phyloP scores from a whole-genome alignment of 208 protist species.

The Leishmania mexicana region DNA sequence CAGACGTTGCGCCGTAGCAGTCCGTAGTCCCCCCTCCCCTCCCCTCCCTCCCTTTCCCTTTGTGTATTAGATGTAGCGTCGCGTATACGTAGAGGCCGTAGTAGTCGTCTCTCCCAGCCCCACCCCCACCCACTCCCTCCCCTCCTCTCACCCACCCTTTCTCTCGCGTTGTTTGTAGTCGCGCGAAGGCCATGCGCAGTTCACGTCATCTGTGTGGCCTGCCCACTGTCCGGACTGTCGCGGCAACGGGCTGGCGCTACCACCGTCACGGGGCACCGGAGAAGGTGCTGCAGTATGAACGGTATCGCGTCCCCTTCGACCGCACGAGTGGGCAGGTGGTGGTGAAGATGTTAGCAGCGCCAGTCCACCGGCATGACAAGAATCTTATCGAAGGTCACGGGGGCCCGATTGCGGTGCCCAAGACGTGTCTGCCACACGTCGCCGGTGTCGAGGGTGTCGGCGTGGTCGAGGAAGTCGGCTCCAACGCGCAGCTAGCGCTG shows the following conservation, averaged over 20 bases:
- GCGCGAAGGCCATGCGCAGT: slow-evolving; percentile 13
- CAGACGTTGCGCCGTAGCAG: neutral
- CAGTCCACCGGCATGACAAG: slow-evolving; percentile 97
- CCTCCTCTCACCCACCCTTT: neutral
- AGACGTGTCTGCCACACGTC: slow-evolving; percentile 47
- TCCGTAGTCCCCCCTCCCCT: neutral
- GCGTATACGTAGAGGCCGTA: neutral
- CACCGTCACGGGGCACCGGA: slow-evolving; percentile 72
- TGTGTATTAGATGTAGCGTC: neutral
- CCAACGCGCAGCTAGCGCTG: slow-evolving; percentile 55
- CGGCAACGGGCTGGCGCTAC: slow-evolving; percentile 88
- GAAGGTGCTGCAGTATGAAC: slow-evolving; percentile 85
- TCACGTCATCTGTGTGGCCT: slow-evolving; percentile 27
- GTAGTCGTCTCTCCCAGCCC: neutral
- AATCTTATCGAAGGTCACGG: slow-evolving; percentile 94
- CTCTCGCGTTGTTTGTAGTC: neutral
- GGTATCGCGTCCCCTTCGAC: slow-evolving; percentile 86
- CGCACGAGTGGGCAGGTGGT: slow-evolving; percentile 85
- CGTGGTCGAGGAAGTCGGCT: slow-evolving; percentile 94
- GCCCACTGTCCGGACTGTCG: slow-evolving; percentile 75
- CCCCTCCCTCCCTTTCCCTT: neutral
- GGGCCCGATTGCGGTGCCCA: slow-evolving; percentile 34
- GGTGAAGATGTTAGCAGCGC: slow-evolving; percentile 95
- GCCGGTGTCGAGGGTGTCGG: slow-evolving; percentile 96
- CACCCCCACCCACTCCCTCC: neutral